Evolutionary conservation across 2,329 filamentous ascomycete genomes (phyloP), one percentile per base, ranked within the genome.

Genomic region (Penicillium sp.): DNA sequence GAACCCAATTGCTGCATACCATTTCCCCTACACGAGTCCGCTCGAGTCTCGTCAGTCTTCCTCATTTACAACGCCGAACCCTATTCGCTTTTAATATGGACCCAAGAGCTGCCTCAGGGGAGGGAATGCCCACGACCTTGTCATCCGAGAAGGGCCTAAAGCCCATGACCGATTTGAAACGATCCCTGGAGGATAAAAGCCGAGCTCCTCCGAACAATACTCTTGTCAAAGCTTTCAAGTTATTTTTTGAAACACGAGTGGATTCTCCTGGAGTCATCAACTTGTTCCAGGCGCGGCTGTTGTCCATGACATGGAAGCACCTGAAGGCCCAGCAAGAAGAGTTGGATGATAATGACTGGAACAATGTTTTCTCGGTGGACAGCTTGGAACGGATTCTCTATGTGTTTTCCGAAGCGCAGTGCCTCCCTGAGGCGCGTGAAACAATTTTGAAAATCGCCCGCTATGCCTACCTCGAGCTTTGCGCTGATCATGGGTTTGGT

Each of bases 121-220:
- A 85, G 12, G 65, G 56, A 60, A 77, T 88, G 55, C 84, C 70
- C 12, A 50, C 67, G 88, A 69, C 80, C 88, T 63, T 90, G 88
- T 70, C 90, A 87, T 75, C 75, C 2, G 76, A 78, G 54, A 70
- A 70, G 0, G 93, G 92, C 57, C 86, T 93, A 71, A 86, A 88
- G 66, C 85, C 84, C 17, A 86, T 97, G 79, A 85, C 91, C 70
- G 85, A 91, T 61, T 85, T 92, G 75, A 81, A 85, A 56, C 86
- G 86, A 67, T 85, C 87, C 63, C 80, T 89, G 67, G 82, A 85
- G 56, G 84, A 91, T 59, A 83, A 85, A 56, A 81, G 88, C 38
- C 86, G 92, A 37, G 85, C 87, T 10, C 92, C 91, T 17, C 76
- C 85, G 0, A 79, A 82, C 3, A 75, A 82, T n/a, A 86, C 91